Conservation (phyloP, 176 grass and related monocot species). For the Zoysia japonica region DNA sequence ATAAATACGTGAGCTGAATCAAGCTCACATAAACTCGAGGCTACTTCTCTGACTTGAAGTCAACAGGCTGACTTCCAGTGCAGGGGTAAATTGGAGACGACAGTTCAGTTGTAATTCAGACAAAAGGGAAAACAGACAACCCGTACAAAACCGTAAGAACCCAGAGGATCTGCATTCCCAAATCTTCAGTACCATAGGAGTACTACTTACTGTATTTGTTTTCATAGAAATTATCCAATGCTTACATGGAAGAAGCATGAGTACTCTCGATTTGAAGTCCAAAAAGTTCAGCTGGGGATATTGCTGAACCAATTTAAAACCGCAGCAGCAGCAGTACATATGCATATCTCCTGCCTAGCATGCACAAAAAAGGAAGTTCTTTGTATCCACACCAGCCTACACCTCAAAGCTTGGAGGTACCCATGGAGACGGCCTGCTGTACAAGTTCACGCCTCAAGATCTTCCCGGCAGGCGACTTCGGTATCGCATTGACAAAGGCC, state of each 20-base stretch:
- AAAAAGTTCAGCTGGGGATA: background rate
- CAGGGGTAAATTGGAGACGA: background rate
- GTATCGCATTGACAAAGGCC: conserved; percentile 54
- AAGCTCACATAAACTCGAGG: background rate
- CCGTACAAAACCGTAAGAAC: background rate
- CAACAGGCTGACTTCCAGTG: background rate
- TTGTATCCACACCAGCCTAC: conserved; percentile 7
- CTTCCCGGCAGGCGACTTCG: conserved; percentile 69
- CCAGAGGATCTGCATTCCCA: background rate
- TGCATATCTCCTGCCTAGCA: background rate
- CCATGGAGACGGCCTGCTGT: conserved; percentile 46
- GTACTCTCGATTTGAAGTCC: background rate
- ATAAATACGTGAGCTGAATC: background rate
- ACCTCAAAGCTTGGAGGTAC: conserved; percentile 60
- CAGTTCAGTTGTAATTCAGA: background rate
- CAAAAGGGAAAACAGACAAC: background rate
- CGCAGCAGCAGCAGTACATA: background rate
- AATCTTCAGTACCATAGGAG: background rate
- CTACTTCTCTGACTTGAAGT: background rate
- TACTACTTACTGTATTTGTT: background rate
- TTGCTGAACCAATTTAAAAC: background rate
- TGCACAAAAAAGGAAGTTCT: background rate
- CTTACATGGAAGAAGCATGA: conserved; percentile 7
- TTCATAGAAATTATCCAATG: background rate
- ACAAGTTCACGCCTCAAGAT: conserved; percentile 59